These are phyloP conservation scores for Leptomonas pyrrhocoris DNA, from an alignment of 208 protist genomes.

Conservation along the genomic window DNA sequence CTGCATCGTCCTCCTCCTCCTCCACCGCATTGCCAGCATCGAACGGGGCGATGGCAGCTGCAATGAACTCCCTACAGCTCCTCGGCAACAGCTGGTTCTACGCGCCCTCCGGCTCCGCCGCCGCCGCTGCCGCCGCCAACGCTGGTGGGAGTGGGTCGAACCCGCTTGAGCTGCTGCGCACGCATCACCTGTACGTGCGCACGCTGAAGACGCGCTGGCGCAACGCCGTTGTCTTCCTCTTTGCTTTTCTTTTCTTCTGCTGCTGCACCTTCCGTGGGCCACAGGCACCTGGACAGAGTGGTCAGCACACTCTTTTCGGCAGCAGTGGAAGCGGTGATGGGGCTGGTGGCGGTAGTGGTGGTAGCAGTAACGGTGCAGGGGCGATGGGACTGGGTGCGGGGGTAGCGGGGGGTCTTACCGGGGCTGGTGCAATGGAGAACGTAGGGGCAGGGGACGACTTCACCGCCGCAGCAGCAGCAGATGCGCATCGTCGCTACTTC, in stretches of 20 bases:
- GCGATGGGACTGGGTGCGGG: neutral
- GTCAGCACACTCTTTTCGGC: neutral
- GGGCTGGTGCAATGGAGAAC: neutral
- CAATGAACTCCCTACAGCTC: neutral
- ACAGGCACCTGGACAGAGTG: neutral
- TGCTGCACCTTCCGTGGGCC: slow-evolving; percentile 17
- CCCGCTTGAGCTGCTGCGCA: slow-evolving; percentile 28
- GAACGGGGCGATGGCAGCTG: neutral
- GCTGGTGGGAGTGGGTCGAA: slow-evolving; percentile 3
- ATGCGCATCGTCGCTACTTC: neutral
- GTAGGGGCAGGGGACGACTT: neutral
- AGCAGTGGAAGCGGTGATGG: neutral
- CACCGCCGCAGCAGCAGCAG: neutral
- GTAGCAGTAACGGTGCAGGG: neutral
- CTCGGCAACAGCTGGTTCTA: neutral
- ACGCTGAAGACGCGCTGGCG: slow-evolving; percentile 21
- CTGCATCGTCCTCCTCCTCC: neutral
- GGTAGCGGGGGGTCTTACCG: neutral
- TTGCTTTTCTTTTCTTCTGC: slow-evolving; percentile 24
- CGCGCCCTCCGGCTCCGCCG: too few species aligned
- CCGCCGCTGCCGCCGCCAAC: neutral
- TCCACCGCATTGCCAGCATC: neutral
- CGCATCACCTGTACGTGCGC: slow-evolving; percentile 23
- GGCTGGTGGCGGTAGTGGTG: neutral
- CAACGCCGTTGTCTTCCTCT: slow-evolving; percentile 8